Evolutionary conservation across 1,284 basidiomycete species (phyloP), one percentile per base, ranked within the genome.

Genomic region (Trichosporon inkin): DNA sequence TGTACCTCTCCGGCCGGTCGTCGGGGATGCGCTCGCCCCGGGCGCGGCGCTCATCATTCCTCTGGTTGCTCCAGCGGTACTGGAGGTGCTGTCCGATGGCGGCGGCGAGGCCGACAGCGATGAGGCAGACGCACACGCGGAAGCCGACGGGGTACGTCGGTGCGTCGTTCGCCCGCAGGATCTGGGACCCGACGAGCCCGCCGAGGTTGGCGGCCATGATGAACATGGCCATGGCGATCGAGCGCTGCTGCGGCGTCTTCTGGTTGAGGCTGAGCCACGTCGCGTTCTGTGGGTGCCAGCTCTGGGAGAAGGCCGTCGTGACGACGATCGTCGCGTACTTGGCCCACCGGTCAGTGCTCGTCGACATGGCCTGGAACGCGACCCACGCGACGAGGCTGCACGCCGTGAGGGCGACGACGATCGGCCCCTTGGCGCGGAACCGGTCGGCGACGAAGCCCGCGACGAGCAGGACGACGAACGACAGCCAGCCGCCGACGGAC

Each of bases 181-280:
- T 34, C 51, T 76, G 75, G 2, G 67, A 67, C 0, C 72, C 75
- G 38, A 71, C 62, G 3, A 74, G 61, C 7, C 60, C 73, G 1
- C 70, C 75, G 13, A 54, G 41, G 58, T 76, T 76, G 37, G 72
- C 70, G 0, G 68, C 61, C 68, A 71, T 72, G 62, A 72, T 63
- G 52, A 71, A 71, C 65, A 72, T 70, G 8, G 74, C 71, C 69
- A 73, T 71, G 10, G 71, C 73, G 37, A 74, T 55, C 0, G 74
- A 66, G 2, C 74, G 63, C 34, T 71, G 65, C 56, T 73, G 69
- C 0, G 72, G 70, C 10, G 67, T 68, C 8, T 53, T 32, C 49
- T 65, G 66, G 57, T 71, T 72, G 6, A 73, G 63, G 5, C 67
- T 67, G 35, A 72, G 61, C 74, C 71, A 75, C 16, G 71, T 68